Conservation (phyloP, 768 basidiomycete genomes). For the Tubosaeta brunneosetosa region DNA sequence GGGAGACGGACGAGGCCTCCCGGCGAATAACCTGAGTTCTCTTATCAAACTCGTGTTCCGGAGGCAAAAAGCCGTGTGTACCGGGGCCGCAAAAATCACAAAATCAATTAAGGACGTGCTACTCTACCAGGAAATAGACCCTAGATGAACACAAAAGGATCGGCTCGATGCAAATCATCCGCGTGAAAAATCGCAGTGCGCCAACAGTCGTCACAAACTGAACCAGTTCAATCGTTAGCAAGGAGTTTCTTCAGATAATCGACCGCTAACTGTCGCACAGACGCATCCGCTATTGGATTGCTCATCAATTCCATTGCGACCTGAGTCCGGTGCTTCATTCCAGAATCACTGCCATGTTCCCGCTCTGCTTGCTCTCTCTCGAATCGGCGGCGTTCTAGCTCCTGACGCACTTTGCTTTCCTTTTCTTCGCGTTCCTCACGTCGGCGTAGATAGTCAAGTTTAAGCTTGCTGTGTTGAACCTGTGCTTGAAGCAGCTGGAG, state of each 20-base stretch:
- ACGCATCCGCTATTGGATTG: constrained; percentile 53
- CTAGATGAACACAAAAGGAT: constrained; percentile 7
- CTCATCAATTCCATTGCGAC: constrained; percentile 63
- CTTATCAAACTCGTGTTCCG: background rate
- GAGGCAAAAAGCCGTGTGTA: background rate
- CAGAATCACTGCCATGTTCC: constrained; percentile 49
- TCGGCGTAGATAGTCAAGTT: constrained; percentile 62
- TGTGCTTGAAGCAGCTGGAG: constrained; percentile 63
- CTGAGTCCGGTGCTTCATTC: constrained; percentile 57
- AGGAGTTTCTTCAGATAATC: constrained; percentile 72
- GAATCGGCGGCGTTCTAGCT: constrained; percentile 47
- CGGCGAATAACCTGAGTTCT: too few relatives aligned
- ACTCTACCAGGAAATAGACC: constrained; percentile 2
- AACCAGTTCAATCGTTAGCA: constrained; percentile 28
- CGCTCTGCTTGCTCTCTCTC: constrained; percentile 56
- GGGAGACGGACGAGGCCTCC: too few relatives aligned
- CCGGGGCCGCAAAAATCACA: background rate
- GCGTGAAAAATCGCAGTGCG: constrained; percentile 3
- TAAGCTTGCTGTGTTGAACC: constrained; percentile 63
- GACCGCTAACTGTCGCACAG: constrained; percentile 60
- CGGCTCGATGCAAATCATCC: constrained; percentile 8
- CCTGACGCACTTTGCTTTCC: constrained; percentile 47
- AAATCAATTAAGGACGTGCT: constrained; percentile 5
- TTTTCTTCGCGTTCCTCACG: constrained; percentile 68
- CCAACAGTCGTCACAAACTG: constrained; percentile 5